Conservation (phyloP, 148 eudicot genomes). For the Fagopyrum esculentum region DNA sequence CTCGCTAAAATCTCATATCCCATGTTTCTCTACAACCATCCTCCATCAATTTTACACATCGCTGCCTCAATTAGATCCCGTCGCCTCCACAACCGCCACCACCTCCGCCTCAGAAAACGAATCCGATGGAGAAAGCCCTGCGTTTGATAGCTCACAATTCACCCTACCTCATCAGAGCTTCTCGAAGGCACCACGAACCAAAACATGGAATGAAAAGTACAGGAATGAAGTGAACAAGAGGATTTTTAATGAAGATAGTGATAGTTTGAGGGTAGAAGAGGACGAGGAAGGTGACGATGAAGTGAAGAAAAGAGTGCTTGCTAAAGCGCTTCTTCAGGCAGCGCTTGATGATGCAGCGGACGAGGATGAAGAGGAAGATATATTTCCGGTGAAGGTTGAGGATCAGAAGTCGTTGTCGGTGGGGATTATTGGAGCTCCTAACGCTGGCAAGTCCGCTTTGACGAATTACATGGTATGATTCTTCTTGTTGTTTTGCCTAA, state of each 20-base stretch:
- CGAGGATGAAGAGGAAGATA: constrained; percentile 37
- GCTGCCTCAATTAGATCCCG: constrained; percentile 25
- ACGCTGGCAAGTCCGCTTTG: constrained; percentile 92
- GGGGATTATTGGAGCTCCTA: constrained; percentile 96
- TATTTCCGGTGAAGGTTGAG: constrained; percentile 48
- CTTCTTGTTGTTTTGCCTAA: not conserved
- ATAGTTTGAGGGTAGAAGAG: constrained; percentile 16
- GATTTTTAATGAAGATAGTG: constrained; percentile 42
- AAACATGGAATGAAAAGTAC: constrained; percentile 59
- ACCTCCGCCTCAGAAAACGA: constrained; percentile 33
- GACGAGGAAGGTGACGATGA: constrained; percentile 25
- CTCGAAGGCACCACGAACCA: constrained; percentile 9
- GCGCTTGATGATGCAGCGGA: constrained; percentile 40
- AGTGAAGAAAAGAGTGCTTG: constrained; percentile 44
- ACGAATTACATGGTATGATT: constrained; percentile 76
- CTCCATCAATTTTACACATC: constrained; percentile 38
- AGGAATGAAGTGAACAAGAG: constrained; percentile 47
- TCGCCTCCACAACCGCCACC: constrained; percentile 19
- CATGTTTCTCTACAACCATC: constrained; percentile 23
- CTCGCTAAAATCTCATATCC: constrained; percentile 20
- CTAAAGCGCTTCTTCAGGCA: constrained; percentile 58
- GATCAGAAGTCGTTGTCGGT: constrained; percentile 76
- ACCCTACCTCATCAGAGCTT: constrained; percentile 26
- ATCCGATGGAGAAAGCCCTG: constrained; percentile 26
- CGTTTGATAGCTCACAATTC: constrained; percentile 57